These are phyloP conservation scores for Candida saitoana DNA, from an alignment of 805 yeast species.

Conservation along the genomic window DNA sequence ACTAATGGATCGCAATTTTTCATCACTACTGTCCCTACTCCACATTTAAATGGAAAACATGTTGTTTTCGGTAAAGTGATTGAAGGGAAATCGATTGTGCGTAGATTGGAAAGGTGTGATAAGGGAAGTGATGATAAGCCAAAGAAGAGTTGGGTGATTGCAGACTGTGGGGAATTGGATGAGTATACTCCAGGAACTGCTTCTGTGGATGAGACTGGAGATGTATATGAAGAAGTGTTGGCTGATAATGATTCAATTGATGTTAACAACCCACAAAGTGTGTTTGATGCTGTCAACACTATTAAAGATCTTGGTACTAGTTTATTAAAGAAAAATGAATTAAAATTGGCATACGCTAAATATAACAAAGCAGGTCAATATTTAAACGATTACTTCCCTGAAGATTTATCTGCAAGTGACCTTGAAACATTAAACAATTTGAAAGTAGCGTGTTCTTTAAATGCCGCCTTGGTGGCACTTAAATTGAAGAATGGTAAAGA, in stretches of 20 bases:
- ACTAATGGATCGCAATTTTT: conserved; percentile 97
- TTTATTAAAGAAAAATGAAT: conserved; percentile 63
- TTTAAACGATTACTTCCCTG: conserved; percentile 70
- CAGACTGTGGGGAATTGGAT: conserved; percentile 75
- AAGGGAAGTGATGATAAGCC: conserved; percentile 74
- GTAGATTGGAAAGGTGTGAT: conserved; percentile 67
- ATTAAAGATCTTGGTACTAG: conserved; percentile 78
- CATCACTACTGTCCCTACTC: conserved; percentile 87
- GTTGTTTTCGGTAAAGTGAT: conserved; percentile 93
- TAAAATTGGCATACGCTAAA: conserved; percentile 55
- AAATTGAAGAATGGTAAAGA: conserved; percentile 55
- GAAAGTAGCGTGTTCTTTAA: conserved; percentile 62
- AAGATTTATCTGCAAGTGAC: conserved; percentile 55
- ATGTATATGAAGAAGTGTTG: conserved; percentile 68
- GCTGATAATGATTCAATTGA: conserved; percentile 71
- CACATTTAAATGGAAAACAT: conserved; percentile 93
- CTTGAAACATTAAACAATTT: conserved; percentile 46
- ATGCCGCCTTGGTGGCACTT: conserved; percentile 69
- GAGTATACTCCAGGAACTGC: conserved; percentile 52
- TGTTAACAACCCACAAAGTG: conserved; percentile 56
- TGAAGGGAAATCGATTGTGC: conserved; percentile 72
- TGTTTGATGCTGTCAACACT: conserved; percentile 57
- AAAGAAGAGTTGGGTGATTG: conserved; percentile 59
- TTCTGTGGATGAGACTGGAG: conserved; percentile 72
- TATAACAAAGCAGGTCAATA: conserved; percentile 71